These are phyloP conservation scores for Fusarium sp. DNA, from an alignment of 2,329 filamentous ascomycete species.

Conservation along the genomic window DNA sequence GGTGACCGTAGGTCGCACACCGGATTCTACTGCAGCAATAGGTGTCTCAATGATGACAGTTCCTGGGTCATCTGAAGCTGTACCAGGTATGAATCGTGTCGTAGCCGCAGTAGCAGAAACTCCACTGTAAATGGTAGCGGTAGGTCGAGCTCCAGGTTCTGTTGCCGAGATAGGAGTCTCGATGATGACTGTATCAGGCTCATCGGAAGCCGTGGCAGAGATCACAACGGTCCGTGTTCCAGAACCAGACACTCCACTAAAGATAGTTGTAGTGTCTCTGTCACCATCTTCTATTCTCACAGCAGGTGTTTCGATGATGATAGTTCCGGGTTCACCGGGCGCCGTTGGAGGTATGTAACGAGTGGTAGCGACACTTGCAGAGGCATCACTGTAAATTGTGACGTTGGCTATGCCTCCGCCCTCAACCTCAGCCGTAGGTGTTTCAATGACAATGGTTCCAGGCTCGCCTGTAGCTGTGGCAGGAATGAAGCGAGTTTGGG, in stretches of 20 bases:
- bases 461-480: conserved; percentile 4
- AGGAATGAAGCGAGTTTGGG: conserved; percentile 14
- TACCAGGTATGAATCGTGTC: background rate
- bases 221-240: background rate
- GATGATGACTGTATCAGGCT: conserved; percentile 3
- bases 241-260: background rate
- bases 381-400: background rate
- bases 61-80: conserved; percentile 5
- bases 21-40: background rate
- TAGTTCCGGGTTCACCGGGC: conserved; percentile 10
- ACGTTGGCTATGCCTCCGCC: background rate
- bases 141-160: background rate
- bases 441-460: conserved; percentile 13
- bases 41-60: conserved; percentile 11
- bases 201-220: conserved; percentile 4
- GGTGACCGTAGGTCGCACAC: background rate
- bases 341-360: conserved; percentile 2
- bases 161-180: background rate
- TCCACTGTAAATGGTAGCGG: conserved; percentile 8
- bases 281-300: background rate
- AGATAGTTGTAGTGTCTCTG: conserved; percentile 1
- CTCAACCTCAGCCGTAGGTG: background rate
- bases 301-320: conserved; percentile 15
- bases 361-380: conserved; percentile 2
- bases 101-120: background rate